Evolutionary conservation across 768 basidiomycete species (phyloP), one percentile per base, ranked within the genome.

Genomic region (Trametes cingulata): DNA sequence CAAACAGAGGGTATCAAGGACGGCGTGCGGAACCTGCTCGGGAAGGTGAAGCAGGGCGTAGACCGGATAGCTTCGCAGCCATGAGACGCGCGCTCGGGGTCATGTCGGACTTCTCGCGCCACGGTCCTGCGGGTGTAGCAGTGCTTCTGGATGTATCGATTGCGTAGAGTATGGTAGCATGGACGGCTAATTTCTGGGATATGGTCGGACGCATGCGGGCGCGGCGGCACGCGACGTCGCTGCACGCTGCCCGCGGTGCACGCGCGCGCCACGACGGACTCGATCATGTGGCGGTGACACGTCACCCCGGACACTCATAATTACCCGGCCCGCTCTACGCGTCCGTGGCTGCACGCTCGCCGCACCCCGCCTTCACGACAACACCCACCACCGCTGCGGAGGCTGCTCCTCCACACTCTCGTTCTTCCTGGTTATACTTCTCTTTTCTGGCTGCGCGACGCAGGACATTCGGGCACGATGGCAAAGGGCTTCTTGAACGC

Each of bases 1-100:
- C 90, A 93, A 69, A 85, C 92, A 12, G 95, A 95, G 63, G 94
- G 93, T 0, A 85, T 97, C 63, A 80, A 89, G 63, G 94, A 96
- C 68, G 95, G 95, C 3, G 86, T 97, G 43, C 84, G 86, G 75
- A 93, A 85, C 71, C 77, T 98, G 62, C 78, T 97, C 68, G 95
- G 89, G 19, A 95, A 91, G 73, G 90, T 98, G 25, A 90, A 88
- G 75, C 90, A 92, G 67, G 90, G 90, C 0, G 93, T 91, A 50
- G 90, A 91, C 64, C 74, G 75, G 60, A 81, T 81, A 19, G 80
- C 74, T n/a, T 64, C 71, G 8, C 73, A 73, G 48, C 72, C 61
- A 24, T 63, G 40, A 50, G 15, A 24, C 27, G 50, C 39, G 51
- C 61, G 36, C 59, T 49, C 55, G 56, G 55, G 48, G 17, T 35